Conservation (phyloP, 2,329 filamentous ascomycete genomes). For the Knufia fluminis region DNA sequence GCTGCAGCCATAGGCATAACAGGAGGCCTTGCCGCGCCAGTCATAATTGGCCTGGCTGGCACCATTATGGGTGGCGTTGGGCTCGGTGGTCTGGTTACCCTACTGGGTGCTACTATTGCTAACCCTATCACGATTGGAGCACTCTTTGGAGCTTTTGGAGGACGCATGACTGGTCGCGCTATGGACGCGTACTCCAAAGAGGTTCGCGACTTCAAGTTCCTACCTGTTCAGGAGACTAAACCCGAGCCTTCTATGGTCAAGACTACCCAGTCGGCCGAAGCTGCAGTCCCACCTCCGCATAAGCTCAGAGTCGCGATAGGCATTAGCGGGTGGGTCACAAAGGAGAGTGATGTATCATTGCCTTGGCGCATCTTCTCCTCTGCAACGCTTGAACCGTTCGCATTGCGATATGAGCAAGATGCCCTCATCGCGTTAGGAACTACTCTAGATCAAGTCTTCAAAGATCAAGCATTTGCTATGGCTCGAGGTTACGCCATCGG, state of each 20-base stretch:
- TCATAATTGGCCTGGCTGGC: slow-evolving; percentile 62
- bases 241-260: neutral
- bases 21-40: slow-evolving; percentile 59
- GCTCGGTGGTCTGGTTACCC: slow-evolving; percentile 8
- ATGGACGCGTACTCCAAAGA: slow-evolving; percentile 69
- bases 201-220: slow-evolving; percentile 67
- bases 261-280: neutral
- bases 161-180: slow-evolving; percentile 63
- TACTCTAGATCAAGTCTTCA: slow-evolving; percentile 60
- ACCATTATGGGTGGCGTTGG: slow-evolving; percentile 60
- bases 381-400: slow-evolving; percentile 57
- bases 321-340: slow-evolving; percentile 62
- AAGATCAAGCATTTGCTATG: slow-evolving; percentile 60
- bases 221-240: slow-evolving; percentile 51
- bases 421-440: slow-evolving; percentile 60
- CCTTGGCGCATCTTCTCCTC: slow-evolving; percentile 62
- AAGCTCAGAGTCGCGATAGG: slow-evolving; percentile 61
- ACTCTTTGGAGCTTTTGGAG: slow-evolving; percentile 70
- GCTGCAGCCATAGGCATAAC: slow-evolving; percentile 67
- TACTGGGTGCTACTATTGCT: slow-evolving; percentile 53
- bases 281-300: slow-evolving; percentile 5
- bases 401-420: slow-evolving; percentile 64
- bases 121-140: slow-evolving; percentile 63
- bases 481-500: slow-evolving; percentile 64
- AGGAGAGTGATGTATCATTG: slow-evolving; percentile 52